phyloP scores from a whole-genome alignment of 2,329 filamentous ascomycete genomes.

The Thielaviopsis populi region DNA sequence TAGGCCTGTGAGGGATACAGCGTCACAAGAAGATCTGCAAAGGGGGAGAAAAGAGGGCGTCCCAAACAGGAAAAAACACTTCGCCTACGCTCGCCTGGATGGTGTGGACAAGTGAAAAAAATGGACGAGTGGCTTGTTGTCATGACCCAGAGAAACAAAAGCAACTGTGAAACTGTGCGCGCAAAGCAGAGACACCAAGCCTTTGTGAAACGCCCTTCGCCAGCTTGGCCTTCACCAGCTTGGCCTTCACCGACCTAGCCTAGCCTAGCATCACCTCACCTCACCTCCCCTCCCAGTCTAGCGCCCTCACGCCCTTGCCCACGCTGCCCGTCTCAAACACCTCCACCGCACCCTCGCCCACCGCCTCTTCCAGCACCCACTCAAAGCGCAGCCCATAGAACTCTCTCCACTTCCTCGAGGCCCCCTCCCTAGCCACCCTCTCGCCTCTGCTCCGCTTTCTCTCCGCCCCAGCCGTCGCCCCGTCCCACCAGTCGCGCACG shows the following conservation, averaged over 20 bases:
- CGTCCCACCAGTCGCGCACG: slow-evolving; percentile 50
- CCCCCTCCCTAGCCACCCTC: slow-evolving; percentile 24
- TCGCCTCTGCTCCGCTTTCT: slow-evolving; percentile 40
- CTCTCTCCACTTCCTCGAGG: slow-evolving; percentile 52
- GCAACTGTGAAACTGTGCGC: background rate
- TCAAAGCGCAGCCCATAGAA: slow-evolving; percentile 56
- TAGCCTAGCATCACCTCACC: slow-evolving; percentile 18
- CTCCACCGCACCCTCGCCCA: slow-evolving; percentile 55
- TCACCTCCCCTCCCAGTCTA: slow-evolving; percentile 29
- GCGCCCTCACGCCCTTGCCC: slow-evolving; percentile 36
- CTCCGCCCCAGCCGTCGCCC: slow-evolving; percentile 23
- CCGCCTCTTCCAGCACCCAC: slow-evolving; percentile 56
- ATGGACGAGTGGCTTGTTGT: background rate
- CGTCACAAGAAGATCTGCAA: background rate
- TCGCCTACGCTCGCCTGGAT: slow-evolving; percentile 12
- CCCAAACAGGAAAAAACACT: background rate
- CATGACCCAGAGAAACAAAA: background rate
- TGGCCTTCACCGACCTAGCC: slow-evolving; percentile 26
- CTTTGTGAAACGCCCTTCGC: slow-evolving; percentile 10
- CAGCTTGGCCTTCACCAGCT: slow-evolving; percentile 17
- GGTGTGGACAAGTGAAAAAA: background rate
- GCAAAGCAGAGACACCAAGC: background rate
- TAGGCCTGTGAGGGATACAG: background rate
- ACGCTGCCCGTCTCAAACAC: slow-evolving; percentile 61
- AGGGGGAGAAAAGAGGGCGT: background rate